phyloP scores from a whole-genome alignment of 1,139 yeast species.

The Zygoascus sp. region DNA sequence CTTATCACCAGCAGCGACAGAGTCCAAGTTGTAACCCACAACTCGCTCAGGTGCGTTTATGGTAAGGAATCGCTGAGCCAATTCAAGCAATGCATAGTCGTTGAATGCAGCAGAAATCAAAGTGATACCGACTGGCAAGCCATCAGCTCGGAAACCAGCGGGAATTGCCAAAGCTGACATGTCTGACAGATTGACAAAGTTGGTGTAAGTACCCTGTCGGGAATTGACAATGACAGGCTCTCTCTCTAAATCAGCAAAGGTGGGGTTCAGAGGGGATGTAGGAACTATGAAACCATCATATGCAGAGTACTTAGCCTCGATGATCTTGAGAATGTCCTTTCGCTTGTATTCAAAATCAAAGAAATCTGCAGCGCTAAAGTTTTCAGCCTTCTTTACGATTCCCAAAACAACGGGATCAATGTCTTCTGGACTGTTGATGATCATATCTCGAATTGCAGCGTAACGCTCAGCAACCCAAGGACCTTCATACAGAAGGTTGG shows the following conservation, averaged over 20 bases:
- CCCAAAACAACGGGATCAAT: slow-evolving; percentile 80
- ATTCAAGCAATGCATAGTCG: slow-evolving; percentile 81
- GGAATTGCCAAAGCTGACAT: slow-evolving; percentile 90
- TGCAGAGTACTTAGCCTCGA: slow-evolving; percentile 46
- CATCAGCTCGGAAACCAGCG: slow-evolving; percentile 77
- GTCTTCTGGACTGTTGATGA: slow-evolving; percentile 59
- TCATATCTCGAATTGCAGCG: slow-evolving; percentile 72
- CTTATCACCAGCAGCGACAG: slow-evolving; percentile 36
- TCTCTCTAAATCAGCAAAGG: slow-evolving; percentile 59
- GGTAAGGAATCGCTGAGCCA: slow-evolving; percentile 67
- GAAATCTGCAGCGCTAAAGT: slow-evolving; percentile 73
- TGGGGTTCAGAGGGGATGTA: slow-evolving; percentile 89
- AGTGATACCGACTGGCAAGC: slow-evolving; percentile 87
- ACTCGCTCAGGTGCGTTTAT: slow-evolving; percentile 45
- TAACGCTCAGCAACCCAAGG: slow-evolving; percentile 99
- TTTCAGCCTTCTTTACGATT: slow-evolving; percentile 74
- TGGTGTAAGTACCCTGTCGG: slow-evolving; percentile 92
- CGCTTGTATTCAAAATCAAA: slow-evolving; percentile 83
- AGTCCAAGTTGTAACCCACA: slow-evolving; percentile 42
- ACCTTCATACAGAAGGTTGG: slow-evolving; percentile 90
- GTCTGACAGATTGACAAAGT: slow-evolving; percentile 92
- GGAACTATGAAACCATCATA: slow-evolving; percentile 83
- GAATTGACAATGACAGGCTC: slow-evolving; percentile 88
- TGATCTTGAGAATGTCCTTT: slow-evolving; percentile 64
- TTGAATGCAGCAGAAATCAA: slow-evolving; percentile 74